These are phyloP conservation scores for Cephalotrichum gorgonifer DNA, from an alignment of 2,329 filamentous ascomycete genomes.

Conservation along the genomic window DNA sequence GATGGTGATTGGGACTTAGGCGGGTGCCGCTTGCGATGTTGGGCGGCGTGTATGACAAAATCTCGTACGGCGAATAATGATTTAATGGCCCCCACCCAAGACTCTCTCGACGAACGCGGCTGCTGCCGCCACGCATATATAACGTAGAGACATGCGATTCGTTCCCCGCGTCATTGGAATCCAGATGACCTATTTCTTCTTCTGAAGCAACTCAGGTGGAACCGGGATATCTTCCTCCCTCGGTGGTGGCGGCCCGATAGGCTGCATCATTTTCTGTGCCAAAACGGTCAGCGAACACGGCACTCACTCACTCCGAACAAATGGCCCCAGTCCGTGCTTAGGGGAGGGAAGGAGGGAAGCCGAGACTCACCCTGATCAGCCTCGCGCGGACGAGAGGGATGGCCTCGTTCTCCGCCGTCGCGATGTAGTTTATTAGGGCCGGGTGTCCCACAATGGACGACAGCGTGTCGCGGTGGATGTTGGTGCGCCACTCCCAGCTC, in stretches of 20 bases:
- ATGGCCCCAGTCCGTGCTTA: no score
- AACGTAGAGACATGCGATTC: not conserved
- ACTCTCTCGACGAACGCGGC: no score
- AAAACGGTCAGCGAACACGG: conserved; percentile 7
- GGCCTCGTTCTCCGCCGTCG: conserved; percentile 78
- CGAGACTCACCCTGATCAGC: conserved; percentile 57
- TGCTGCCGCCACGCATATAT: not conserved
- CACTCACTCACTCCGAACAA: not conserved
- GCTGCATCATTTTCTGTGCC: conserved; percentile 56
- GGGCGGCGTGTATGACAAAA: not conserved
- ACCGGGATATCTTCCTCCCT: conserved; percentile 34
- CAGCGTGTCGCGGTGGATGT: conserved; percentile 89
- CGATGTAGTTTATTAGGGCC: conserved; percentile 78
- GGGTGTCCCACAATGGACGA: conserved; percentile 84
- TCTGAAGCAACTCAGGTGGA: conserved; percentile 6
- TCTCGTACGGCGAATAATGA: not conserved
- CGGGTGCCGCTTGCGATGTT: not conserved
- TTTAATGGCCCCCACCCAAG: conserved; percentile 3
- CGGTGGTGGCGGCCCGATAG: conserved; percentile 45
- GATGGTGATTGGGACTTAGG: not conserved
- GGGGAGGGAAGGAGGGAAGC: no score
- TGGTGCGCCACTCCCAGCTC: conserved; percentile 94
- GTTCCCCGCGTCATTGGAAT: not conserved
- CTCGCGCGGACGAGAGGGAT: conserved; percentile 68
- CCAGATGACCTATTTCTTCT: not conserved